Evolutionary conservation across 768 basidiomycete species (phyloP).

Genomic region (Lentinula guzmanii): DNA sequence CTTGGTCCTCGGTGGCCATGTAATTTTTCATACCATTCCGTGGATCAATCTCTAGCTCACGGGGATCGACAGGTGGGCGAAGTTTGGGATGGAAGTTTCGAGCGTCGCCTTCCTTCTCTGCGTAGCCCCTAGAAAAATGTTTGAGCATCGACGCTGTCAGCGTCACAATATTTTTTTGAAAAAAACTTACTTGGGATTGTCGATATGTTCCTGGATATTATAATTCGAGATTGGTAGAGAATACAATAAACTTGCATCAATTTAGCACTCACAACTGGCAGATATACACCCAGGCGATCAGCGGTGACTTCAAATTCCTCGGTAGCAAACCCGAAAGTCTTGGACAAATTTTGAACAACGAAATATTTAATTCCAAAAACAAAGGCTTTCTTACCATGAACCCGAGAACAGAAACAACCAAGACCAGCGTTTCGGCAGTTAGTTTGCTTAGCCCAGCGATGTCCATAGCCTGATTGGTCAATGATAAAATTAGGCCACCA

Average conservation of each 20-base stretch:
- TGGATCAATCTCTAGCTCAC: slow-evolving; percentile 73
- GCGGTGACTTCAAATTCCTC: slow-evolving; percentile 68
- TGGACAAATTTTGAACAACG: not conserved
- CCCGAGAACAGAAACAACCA: slow-evolving; percentile 52
- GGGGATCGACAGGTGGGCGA: slow-evolving; percentile 65
- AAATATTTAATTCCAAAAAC: not conserved
- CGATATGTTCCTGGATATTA: slow-evolving; percentile 57
- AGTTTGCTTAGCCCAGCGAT: slow-evolving; percentile 65
- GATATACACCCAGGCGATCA: slow-evolving; percentile 71
- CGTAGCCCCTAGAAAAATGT: slow-evolving; percentile 48
- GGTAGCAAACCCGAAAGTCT: slow-evolving; percentile 62
- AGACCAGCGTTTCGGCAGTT: slow-evolving; percentile 55
- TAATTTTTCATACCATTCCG: slow-evolving; percentile 85
- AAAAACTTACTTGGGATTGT: slow-evolving; percentile 59
- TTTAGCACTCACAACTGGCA: slow-evolving; percentile 48
- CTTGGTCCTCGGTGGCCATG: slow-evolving; percentile 63
- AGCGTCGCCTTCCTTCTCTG: slow-evolving; percentile 63
- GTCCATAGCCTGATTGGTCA: slow-evolving; percentile 50
- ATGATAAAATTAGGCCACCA: not conserved
- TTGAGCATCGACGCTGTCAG: not conserved
- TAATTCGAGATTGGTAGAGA: not conserved
- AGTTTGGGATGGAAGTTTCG: slow-evolving; percentile 65
- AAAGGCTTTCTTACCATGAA: slow-evolving; percentile 37
- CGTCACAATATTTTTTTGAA: not conserved
- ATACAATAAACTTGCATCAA: not conserved